Conservation (phyloP, 441 rosid species). For the Erysimum pusillum region DNA sequence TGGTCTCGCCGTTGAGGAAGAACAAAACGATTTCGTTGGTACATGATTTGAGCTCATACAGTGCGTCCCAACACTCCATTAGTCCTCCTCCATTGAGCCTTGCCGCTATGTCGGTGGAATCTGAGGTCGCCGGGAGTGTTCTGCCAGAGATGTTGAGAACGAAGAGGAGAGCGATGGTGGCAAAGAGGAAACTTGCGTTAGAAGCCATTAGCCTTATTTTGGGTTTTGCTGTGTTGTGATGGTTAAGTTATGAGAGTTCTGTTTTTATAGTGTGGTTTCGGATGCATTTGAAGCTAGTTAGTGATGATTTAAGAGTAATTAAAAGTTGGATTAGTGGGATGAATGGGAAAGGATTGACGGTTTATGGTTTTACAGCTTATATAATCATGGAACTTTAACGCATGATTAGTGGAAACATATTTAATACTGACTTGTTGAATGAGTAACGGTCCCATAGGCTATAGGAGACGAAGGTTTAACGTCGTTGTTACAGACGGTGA, state of each 20-base stretch:
- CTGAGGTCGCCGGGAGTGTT: not conserved
- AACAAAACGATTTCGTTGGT: not conserved
- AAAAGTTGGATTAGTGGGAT: slow-evolving; percentile 19
- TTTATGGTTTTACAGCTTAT: not conserved
- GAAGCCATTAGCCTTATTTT: not conserved
- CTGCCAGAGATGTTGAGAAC: not conserved
- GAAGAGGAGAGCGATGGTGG: not conserved
- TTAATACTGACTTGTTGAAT: not conserved
- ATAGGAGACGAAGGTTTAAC: not conserved
- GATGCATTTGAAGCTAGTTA: not conserved
- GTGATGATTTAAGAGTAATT: not conserved
- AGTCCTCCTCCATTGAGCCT: not conserved
- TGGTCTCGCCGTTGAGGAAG: slow-evolving; percentile 8
- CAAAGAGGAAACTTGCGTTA: not conserved
- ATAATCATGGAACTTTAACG: slow-evolving; percentile 2
- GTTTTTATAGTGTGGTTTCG: slow-evolving; percentile 7
- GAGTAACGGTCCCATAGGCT: slow-evolving; percentile 6
- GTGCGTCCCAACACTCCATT: slow-evolving; percentile 4
- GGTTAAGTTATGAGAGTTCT: slow-evolving; percentile 3
- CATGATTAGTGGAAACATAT: slow-evolving; percentile 19
- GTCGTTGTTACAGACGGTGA: slow-evolving; percentile 3
- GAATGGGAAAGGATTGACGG: slow-evolving; percentile 29
- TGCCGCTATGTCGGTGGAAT: not conserved
- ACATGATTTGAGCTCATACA: not conserved
- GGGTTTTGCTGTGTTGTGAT: not conserved